Base-by-base conservation (phyloP, 2,329 filamentous ascomycete genomes). In the Lojkania enalia region DNA sequence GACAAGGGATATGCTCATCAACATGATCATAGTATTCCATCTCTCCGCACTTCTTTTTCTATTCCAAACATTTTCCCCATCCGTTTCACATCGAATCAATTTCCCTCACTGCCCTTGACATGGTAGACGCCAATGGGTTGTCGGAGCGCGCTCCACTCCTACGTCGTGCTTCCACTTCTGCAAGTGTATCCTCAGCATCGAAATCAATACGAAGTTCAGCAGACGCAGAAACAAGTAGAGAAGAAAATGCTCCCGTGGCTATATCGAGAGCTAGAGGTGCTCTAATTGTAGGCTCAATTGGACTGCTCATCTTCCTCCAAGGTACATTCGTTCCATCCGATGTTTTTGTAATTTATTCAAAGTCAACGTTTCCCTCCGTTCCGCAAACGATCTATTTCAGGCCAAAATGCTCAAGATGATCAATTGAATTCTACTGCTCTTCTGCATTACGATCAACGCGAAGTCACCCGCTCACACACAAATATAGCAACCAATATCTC, bases 401-500 rank as follows among this genome's bases (percentile, higher is more conserved):
- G n/a, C n/a, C n/a, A n/a, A n/a, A n/a, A n/a, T n/a, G n/a, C n/a
- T n/a, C n/a, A n/a, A n/a, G n/a, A n/a, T n/a, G n/a, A n/a, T n/a
- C n/a, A n/a, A n/a, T n/a, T n/a, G n/a, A n/a, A n/a, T n/a, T n/a
- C n/a, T n/a, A n/a, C n/a, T n/a, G n/a, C n/a, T n/a, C 7, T 27
- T n/a, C 25, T 27, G 7, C 25, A 27, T 27, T 27, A 7, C 25
- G n/a, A n/a, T 27, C 25, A 7, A 27, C 25, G 9, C n/a, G 9
- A 9, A 27, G 7, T 27, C 25, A 7, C 25, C 25, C 7, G 25
- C 25, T 27, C 25, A 27, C 25, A 27, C 25, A 9, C 25, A 19
- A n/a, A n/a, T n/a, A 35, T 46, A 78, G 77, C 78, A 13, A 77
- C 80, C 50, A 94, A 94, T 61, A 88, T 91, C 71, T 88, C 85